Evolutionary conservation across 1,284 basidiomycete genomes (phyloP).

Genomic region (Ustilago xerochloae): DNA sequence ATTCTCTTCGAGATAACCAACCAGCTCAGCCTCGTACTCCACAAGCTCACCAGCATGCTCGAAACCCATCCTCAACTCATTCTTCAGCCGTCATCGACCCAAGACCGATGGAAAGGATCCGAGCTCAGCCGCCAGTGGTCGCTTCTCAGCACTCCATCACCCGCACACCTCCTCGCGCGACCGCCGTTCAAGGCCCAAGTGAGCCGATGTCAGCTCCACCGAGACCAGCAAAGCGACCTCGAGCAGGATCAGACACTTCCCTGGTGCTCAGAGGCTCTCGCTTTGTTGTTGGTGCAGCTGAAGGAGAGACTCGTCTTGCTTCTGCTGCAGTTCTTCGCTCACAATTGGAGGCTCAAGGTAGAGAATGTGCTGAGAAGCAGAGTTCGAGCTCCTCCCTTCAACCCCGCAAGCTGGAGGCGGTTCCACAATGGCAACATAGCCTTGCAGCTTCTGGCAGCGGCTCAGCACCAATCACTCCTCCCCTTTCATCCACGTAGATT

Average conservation of each 20-base stretch:
- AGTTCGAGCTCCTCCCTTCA: background rate
- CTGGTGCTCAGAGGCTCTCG: conserved; percentile 25
- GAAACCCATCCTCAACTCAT: background rate
- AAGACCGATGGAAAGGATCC: background rate
- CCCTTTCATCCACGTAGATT: conserved; percentile 7
- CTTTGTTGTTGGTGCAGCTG: background rate
- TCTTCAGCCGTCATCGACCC: background rate
- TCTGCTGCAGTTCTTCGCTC: background rate
- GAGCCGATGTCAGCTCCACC: background rate
- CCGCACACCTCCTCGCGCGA: background rate
- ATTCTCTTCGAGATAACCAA: too few relatives aligned
- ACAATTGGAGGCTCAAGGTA: background rate
- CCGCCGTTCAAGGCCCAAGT: background rate
- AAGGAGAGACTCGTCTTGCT: background rate
- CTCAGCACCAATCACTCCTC: conserved; percentile 27
- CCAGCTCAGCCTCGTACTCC: too few relatives aligned
- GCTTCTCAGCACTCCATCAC: conserved; percentile 18
- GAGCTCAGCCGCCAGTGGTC: conserved; percentile 8
- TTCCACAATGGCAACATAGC: background rate
- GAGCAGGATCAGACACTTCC: conserved; percentile 31
- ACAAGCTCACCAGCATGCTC: background rate
- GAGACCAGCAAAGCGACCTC: conserved; percentile 14
- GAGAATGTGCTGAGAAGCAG: background rate
- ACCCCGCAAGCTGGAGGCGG: background rate
- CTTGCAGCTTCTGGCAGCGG: background rate